Base-by-base conservation (phyloP, 495 filamentous ascomycete genomes). In the Delitschia confertaspora region DNA sequence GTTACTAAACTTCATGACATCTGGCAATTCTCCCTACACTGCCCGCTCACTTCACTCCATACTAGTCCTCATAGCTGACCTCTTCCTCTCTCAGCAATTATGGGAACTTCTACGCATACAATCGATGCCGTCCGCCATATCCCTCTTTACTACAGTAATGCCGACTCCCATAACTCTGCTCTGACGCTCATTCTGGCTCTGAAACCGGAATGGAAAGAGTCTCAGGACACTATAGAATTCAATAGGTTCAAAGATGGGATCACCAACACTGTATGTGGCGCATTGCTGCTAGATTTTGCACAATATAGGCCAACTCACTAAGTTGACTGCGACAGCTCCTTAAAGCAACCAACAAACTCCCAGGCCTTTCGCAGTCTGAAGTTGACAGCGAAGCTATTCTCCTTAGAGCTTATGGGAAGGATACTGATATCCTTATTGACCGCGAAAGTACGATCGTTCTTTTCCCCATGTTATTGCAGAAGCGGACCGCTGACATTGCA, bases 161-260 rank as follows among this genome's bases (percentile, higher is more conserved):
- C 76, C 31, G 82, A 88, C 53, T 82, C 82, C 20, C 73, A 85
- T 41, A 71, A 72, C 25, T 87, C 88, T 1, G 86, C 88, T 30
- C 67, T 85, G 37, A 73, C 75, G 38, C 76, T 96, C 25, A 77
- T 94, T 55, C 71, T 88, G 39, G 74, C 85, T 16, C 69, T 95
- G 26, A 75, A 79, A 33, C 93, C 86, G 5, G 75, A 89, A 54
- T 98, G 91, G 91, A 73, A 80, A 46, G 70, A 74, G 13, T 65
- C 72, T 0, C 75, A 72, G 37, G 86, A 84, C 41, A 76, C 79
- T n/a, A 74, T 98, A 47, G 83, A 88, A 60, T 85, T 96, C 54
- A 72, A 86, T 35, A 77, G 80, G 33, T 98, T 96, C 69, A 98
- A 85, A 20, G 91, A 98, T 59, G 91, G 91, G 52, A 98, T 98